Evolutionary conservation across 139 green algal genomes (phyloP).

Genomic region (Coelastrella sp.): DNA sequence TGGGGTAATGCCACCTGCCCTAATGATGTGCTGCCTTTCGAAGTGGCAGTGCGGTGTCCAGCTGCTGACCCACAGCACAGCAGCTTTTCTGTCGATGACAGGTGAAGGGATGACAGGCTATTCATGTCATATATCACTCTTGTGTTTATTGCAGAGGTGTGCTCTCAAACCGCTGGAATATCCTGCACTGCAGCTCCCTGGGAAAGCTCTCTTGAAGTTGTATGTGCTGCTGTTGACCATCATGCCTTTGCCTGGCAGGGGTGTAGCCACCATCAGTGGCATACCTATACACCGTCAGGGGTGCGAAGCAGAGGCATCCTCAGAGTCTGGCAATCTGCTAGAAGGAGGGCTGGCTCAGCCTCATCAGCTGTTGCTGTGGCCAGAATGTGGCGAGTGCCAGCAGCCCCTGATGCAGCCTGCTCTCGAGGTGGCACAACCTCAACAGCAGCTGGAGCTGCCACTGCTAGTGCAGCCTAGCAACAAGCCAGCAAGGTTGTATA

Average conservation of each 20-base stretch:
- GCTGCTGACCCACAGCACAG: conserved; percentile 23
- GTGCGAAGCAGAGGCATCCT: background rate
- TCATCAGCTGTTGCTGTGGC: conserved; percentile 31
- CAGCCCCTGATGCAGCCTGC: conserved; percentile 27
- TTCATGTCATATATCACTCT: background rate
- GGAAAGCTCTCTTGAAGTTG: background rate
- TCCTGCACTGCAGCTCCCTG: too few species aligned
- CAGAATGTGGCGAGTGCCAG: background rate
- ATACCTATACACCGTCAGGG: background rate
- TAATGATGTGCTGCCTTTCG: conserved; percentile 50
- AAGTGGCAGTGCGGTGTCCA: conserved; percentile 49
- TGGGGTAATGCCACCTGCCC: conserved; percentile 72
- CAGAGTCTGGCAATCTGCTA: background rate
- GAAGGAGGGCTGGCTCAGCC: background rate
- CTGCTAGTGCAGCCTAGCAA: conserved; percentile 62
- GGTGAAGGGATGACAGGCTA: background rate
- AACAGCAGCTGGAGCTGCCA: conserved; percentile 34
- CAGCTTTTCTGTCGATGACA: conserved; percentile 51
- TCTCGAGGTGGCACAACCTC: conserved; percentile 14
- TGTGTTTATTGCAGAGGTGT: too few species aligned
- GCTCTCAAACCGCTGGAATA: too few species aligned
- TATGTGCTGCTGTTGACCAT: background rate
- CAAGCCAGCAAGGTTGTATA: conserved; percentile 46
- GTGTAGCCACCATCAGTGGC: conserved; percentile 24
- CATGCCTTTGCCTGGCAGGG: background rate